Evolutionary conservation across 352 stramenopile species (phyloP), one percentile per base, ranked within the genome.

Genomic region (Globisporangium lucens): DNA sequence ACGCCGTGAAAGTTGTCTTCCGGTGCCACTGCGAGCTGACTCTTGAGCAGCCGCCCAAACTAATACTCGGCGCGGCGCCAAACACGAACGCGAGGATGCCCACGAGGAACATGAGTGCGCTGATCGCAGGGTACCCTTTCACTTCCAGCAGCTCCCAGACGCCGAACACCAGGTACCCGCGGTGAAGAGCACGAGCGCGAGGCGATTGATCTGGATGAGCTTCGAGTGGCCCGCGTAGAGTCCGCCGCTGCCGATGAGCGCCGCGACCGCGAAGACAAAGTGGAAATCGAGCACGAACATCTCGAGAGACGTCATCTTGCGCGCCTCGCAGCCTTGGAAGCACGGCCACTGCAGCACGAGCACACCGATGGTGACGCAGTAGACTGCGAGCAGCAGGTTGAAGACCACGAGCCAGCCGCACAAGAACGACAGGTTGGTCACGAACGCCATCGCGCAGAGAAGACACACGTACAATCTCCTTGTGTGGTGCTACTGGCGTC

Each of bases 151-250:
- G 12, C 46, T 47, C 29, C 60, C 60, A 57, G 22, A 36, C 38
- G 43, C 38, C 58, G 4, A 63, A 55, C 36, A 15, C 20, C 38
- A 63, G 15, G 17, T 63, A 55, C 2, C 35, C 20, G 13, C 24
- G 1, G 24, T 55, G 58, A 63, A 53, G 58, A 63, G 38, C 58
- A 55, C 38, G 43, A 63, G 43, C 38, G 41, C 43, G 38, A 63
- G 5, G 24, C 58, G 58, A 15, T 56, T 63, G 6, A 55, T 29
- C 38, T 55, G 58, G 17, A 55, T 53, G 58, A 63, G 38, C 24
- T 29, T 8, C 13, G 58, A 52, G 33, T 55, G 15, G 38, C 43
- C 24, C 3, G 20, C 24, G 20, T 55, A 63, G 13, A 53, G 38
- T 20, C 58, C 24, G 8, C 13, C 24, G 4, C 58, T 17, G 12